Conservation (phyloP, 352 stramenopile species). For the Pythium plurisporium region DNA sequence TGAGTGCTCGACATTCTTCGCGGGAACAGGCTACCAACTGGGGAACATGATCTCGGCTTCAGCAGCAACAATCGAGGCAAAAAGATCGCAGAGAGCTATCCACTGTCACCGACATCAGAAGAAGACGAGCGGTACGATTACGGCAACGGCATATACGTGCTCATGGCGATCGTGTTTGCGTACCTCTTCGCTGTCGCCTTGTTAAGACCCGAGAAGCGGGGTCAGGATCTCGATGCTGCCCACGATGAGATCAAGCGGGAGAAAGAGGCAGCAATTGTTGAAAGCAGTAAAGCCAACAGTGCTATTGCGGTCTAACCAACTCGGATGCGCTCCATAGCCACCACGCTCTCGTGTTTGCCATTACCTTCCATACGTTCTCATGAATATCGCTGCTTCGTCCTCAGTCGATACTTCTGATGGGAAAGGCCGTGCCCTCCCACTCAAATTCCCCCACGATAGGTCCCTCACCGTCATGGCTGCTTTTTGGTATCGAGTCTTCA, state of each 20-base stretch:
- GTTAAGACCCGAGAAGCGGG: constrained; percentile 40
- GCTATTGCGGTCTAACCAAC: constrained; percentile 4
- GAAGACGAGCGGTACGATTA: constrained; percentile 39
- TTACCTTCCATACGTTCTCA: constrained; percentile 7
- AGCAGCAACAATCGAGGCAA: constrained; percentile 47
- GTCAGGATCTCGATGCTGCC: constrained; percentile 41
- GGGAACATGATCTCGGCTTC: constrained; percentile 52
- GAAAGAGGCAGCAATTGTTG: not conserved
- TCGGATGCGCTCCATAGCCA: too few relatives aligned
- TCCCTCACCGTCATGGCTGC: not conserved
- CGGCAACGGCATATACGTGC: constrained; percentile 44
- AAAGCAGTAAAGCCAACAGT: not conserved
- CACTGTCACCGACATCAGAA: constrained; percentile 25
- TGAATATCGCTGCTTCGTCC: not conserved
- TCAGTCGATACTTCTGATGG: constrained; percentile 36
- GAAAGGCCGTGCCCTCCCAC: constrained; percentile 38
- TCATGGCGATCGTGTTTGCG: constrained; percentile 43
- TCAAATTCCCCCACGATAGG: constrained; percentile 45
- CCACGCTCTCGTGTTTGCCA: too few relatives aligned
- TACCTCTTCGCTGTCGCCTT: constrained; percentile 44
- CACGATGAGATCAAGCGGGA: constrained; percentile 2
- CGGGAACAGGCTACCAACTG: constrained; percentile 49
- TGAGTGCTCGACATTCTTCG: constrained; percentile 43
- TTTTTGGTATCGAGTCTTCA: constrained; percentile 11
- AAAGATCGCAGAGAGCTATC: constrained; percentile 42